Base-by-base conservation (phyloP, 352 stramenopile genomes). In the Globisporangium splendens region DNA sequence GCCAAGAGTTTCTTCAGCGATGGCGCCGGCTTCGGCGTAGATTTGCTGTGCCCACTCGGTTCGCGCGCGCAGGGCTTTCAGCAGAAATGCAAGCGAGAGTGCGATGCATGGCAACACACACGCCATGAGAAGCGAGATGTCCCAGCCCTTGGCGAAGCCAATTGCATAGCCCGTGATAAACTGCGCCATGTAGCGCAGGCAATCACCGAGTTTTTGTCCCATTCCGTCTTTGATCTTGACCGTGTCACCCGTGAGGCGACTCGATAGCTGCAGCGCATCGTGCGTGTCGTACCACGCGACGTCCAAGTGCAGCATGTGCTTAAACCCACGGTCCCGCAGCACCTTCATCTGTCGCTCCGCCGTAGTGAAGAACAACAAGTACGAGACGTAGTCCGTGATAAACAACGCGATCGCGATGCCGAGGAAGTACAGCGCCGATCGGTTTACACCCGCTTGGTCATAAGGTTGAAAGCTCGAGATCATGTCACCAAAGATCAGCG, bases 191-290 rank as follows among this genome's bases (percentile, higher is more conserved):
- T 63, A 72, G 15, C 59, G 55, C n/a, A 69, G 21, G 28, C 41
- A 42, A 18, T 72, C 61, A 24, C 62, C 61, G 8, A 72, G 39
- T 50, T 72, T 72, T n/a, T 62, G 46, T 24, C 62, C 62, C 62
- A 72, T 72, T 20, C 61, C 65, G 59, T 72, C 61, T 56, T 70
- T 69, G 52, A 72, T 72, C 38, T 70, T 72, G 49, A 70, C 50
- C 2, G 65, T 72, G 46, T 72, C 65, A 18, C 62, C 63, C 15
- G 59, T 54, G 4, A 70, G 50, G 4, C 63, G 63, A 39, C 24
- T 64, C 10, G 59, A 67, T 12, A 70, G 42, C 43, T 68, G 61
- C 20, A 50, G 44, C 14, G 59, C 48, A 28, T 70, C 59, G 35
- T 50, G 46, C 43, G 21, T 24, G 38, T 72, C 65, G 53, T 66